These are phyloP conservation scores for Trichoderma orchidacearum DNA, from an alignment of 495 filamentous ascomycete species.

Conservation along the genomic window DNA sequence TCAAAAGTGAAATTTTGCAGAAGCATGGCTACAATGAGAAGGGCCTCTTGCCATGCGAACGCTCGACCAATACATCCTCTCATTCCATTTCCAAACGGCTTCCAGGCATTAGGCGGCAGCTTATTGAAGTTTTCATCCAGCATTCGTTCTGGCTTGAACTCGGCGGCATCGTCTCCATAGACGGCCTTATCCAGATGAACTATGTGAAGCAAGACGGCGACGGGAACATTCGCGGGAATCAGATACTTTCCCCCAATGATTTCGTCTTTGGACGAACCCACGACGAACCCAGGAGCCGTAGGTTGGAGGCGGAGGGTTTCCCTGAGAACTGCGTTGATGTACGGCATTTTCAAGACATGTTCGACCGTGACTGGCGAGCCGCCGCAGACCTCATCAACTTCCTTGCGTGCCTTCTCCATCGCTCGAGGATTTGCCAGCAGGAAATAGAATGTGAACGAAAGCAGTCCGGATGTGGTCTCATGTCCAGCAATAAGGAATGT, in stretches of 20 bases:
- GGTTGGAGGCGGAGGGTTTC: conserved; percentile 53
- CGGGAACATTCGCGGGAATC: conserved; percentile 35
- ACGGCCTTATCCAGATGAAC: conserved; percentile 24
- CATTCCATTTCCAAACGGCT: conserved; percentile 33
- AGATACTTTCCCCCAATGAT: conserved; percentile 49
- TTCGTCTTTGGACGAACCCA: conserved; percentile 23
- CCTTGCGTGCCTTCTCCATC: conserved; percentile 16
- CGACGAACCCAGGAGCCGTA: conserved; percentile 43
- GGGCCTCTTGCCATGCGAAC: conserved; percentile 42
- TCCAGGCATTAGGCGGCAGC: conserved; percentile 28
- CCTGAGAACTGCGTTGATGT: conserved; percentile 41
- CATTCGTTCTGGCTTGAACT: conserved; percentile 43
- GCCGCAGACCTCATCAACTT: conserved; percentile 40
- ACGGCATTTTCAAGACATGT: conserved; percentile 47
- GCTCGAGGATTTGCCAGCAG: conserved; percentile 18
- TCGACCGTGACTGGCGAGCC: conserved; percentile 41
- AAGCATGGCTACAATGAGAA: conserved; percentile 32
- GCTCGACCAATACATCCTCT: conserved; percentile 38
- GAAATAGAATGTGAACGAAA: conserved; percentile 27
- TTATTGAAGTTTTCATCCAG: conserved; percentile 38
- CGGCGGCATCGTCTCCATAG: conserved; percentile 34
- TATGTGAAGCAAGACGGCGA: conserved; percentile 28
- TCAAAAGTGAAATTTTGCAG: conserved; percentile 42
- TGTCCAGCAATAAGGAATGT: conserved; percentile 55
- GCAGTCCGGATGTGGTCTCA: conserved; percentile 45